Evolutionary conservation across 306 rosid species (phyloP).

Genomic region (Cyamopsis tetragonoloba): DNA sequence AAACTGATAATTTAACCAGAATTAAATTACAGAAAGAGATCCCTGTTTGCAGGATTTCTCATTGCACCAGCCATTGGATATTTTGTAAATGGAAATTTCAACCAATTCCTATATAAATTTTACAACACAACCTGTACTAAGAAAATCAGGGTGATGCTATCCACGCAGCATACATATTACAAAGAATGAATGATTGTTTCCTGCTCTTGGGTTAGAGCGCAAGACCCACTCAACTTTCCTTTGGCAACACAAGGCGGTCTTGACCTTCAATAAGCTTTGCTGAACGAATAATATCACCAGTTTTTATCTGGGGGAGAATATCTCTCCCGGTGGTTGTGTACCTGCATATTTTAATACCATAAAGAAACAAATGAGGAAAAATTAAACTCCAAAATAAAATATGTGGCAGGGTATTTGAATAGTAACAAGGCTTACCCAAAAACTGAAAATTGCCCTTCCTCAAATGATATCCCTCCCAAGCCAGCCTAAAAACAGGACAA

Average conservation of each 20-base stretch:
- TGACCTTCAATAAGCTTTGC: constrained; percentile 80
- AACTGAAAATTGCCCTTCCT: constrained; percentile 95
- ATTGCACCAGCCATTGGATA: neutral
- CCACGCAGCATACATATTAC: constrained; percentile 10
- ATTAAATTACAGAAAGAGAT: neutral
- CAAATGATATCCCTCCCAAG: constrained; percentile 97
- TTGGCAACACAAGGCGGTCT: constrained; percentile 72
- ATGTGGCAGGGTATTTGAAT: neutral
- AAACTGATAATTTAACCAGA: too few relatives aligned
- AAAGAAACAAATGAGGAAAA: neutral
- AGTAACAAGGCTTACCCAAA: constrained; percentile 59
- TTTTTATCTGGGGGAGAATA: constrained; percentile 79
- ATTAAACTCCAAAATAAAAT: neutral
- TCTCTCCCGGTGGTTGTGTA: constrained; percentile 85
- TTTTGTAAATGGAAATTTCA: neutral
- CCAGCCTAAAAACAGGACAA: constrained; percentile 59
- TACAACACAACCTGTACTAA: constrained; percentile 45
- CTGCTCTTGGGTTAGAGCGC: neutral
- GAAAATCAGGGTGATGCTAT: constrained; percentile 44
- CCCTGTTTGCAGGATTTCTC: neutral
- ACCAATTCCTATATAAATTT: neutral
- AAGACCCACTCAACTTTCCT: constrained; percentile 42
- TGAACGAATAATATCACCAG: constrained; percentile 70
- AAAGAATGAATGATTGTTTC: constrained; percentile 42
- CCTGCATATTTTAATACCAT: constrained; percentile 38